Base-by-base conservation (phyloP, 805 yeast species). In the Kazachstania viticola region DNA sequence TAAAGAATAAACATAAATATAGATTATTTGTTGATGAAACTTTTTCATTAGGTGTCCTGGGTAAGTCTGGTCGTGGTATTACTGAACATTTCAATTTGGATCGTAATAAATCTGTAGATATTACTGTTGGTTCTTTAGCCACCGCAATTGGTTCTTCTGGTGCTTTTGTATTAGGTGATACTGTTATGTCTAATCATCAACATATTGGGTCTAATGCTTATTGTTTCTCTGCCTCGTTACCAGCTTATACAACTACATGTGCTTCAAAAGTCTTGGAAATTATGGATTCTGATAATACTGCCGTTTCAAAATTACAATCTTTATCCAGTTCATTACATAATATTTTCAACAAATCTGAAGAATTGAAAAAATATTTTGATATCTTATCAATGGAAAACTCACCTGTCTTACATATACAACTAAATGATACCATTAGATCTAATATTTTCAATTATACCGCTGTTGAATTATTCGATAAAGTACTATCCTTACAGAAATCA, bases 141-240 rank as follows among this genome's bases (percentile, higher is more conserved):
- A 67, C 69, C 28, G 66, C 94, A 0, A 67, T 88, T 41, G 88
- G 84, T 7, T 67, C 91, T 1, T 75, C 88, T 30, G 98, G 98
- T 41, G 97, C 95, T 1, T 88, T 83, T 61, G 91, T 94, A 51
- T 80, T 82, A 18, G 98, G 97, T 36, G 78, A 72, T 26, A 57
- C 62, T 17, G 78, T 78, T 34, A 83, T 91, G 84, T 73, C 85
- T 21, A 76, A 77, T 45, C 95, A 88, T 61, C 98, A 91, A 65
- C 75, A 94, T 54, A 79, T 91, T 47, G 79, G 84, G 16, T 82
- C 94, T 11, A 67, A 68, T 42, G 95, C 95, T 3, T 91, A 84
- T 53, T 91, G 91, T 38, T 91, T 83, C 55, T 80, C 94, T 48
- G 98, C 98, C 6, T 72, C 95, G 1, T 70, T 88, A 52, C 97